Base-by-base conservation (phyloP, 2,329 filamentous ascomycete species). In the Catunica adiposa region DNA sequence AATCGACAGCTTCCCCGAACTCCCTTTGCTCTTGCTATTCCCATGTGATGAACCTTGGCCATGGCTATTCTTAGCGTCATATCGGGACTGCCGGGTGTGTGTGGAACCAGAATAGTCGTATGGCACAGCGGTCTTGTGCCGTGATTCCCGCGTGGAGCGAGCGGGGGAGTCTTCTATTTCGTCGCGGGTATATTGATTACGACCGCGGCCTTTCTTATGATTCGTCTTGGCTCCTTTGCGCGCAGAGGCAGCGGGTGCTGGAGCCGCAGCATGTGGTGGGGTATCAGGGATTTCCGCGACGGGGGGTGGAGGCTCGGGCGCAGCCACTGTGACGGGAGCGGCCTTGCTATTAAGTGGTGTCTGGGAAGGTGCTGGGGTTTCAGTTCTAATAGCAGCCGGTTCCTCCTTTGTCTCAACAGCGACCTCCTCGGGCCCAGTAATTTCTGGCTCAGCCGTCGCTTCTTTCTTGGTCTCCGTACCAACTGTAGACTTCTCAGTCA, bases 161-260 rank as follows among this genome's bases (percentile, higher is more conserved):
- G 73, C 71, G 8, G 79, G 77, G 3, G 80, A 80, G 25, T 73
- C 76, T 26, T 79, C 76, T 29, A 72, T 73, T 17, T 75, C 73
- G 51, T 87, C 84, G 48, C 83, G 84, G 0, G 84, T 89, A 63
- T 90, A 89, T 66, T 92, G 87, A 61, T 90, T 92, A 60, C 84
- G 82, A 17, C 84, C 83, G 58, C 82, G 81, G 37, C 76, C 80
- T 59, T 83, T 82, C 63, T 83, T 80, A 61, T 34, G 29, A 11
- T 77, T 73, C 5, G 80, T 63, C 80, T 73, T 57, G 68, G 78
- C 64, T 64, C 76, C 69, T 62, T 83, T 84, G 65, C 84, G 86
- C 56, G 77, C 73, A 1, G 74, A 71, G 60, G 38, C 47, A 2
- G 47, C 54, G 11, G 56, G 42, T 1, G 62, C 63, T 9, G 75